Conservation (phyloP, 192 early-diverging fungal genomes). For the Rhizophagus sp. region DNA sequence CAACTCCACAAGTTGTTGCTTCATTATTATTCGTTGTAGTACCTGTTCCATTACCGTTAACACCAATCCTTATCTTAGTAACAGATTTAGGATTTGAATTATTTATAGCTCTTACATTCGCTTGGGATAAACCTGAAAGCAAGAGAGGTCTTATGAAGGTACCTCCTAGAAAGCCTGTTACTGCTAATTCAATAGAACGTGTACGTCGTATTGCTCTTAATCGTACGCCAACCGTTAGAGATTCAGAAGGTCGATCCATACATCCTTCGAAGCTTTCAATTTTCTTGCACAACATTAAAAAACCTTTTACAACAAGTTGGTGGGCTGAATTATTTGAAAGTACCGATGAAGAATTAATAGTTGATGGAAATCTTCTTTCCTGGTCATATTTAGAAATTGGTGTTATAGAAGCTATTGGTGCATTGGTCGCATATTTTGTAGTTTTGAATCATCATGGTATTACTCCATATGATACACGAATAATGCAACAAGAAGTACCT, state of each 20-base stretch:
- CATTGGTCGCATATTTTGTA: conserved; percentile 75
- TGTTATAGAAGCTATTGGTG: conserved; percentile 73
- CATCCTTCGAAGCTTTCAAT: conserved; percentile 30
- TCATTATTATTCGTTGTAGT: conserved; percentile 85
- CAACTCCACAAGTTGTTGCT: conserved; percentile 87
- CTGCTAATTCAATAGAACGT: conserved; percentile 67
- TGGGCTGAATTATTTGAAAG: conserved; percentile 67
- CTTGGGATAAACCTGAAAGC: conserved; percentile 89
- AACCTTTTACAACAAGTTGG: conserved; percentile 56
- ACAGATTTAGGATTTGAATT: conserved; percentile 96
- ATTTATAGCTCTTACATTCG: conserved; percentile 80
- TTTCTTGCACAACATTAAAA: background rate
- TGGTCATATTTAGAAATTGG: conserved; percentile 91
- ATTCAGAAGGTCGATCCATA: conserved; percentile 50
- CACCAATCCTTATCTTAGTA: conserved; percentile 84
- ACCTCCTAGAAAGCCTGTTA: conserved; percentile 89
- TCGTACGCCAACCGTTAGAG: conserved; percentile 47
- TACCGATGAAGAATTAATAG: conserved; percentile 81
- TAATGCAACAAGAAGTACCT: conserved; percentile 46
- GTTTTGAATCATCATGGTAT: conserved; percentile 66
- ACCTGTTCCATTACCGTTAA: conserved; percentile 81
- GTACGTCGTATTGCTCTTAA: conserved; percentile 57
- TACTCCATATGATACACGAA: conserved; percentile 59
- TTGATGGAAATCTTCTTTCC: conserved; percentile 75
- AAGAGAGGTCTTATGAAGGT: conserved; percentile 81